Evolutionary conservation across 2,329 filamentous ascomycete species (phyloP), one percentile per base, ranked within the genome.

Genomic region (Cladobotryum protrusum): DNA sequence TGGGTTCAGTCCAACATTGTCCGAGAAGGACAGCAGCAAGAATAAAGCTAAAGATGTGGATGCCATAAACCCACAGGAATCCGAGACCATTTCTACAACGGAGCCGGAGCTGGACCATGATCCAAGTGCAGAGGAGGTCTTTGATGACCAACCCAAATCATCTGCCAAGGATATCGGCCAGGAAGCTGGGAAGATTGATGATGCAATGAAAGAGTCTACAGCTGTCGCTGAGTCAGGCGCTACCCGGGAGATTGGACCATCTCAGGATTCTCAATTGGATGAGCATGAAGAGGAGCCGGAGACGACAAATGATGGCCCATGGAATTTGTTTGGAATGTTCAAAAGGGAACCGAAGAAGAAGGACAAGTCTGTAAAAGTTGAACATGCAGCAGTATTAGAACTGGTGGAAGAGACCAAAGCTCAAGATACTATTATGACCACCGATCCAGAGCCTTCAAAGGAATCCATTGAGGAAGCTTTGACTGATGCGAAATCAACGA

Each of bases 41-140:
- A 66, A 67, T 48, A 62, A 61, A 54, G 56, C 62, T 62, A 64
- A 66, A 58, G 55, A 63, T 54, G 53, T 54, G 52, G 61, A 60
- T 56, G 56, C 56, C 61, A 53, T 60, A 56, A 53, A 54, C 51
- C 53, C 57, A 55, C 60, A 65, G 58, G 59, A 63, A 56, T 53
- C 59, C 52, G 53, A 66, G 51, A 57, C 51, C 47, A 54, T 50
- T 19, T 51, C 49, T 51, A 53, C 52, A 24, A 29, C 17, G 2
- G 35, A 42, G 24, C 5, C 13, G 33, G 50, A 41, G 36, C 24
- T 32, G 36, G 20, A 33, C n/a, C 33, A 8, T 29, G 24, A 29
- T 29, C 6, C 24, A 29, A 29, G 24, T 29, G 24, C 37, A 19
- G 48, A 55, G 19, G 47, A 48, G 17, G 17, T 13, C 12, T 12